Evolutionary conservation across 306 rosid species (phyloP).

Genomic region (Chamaecrista fasciculata): DNA sequence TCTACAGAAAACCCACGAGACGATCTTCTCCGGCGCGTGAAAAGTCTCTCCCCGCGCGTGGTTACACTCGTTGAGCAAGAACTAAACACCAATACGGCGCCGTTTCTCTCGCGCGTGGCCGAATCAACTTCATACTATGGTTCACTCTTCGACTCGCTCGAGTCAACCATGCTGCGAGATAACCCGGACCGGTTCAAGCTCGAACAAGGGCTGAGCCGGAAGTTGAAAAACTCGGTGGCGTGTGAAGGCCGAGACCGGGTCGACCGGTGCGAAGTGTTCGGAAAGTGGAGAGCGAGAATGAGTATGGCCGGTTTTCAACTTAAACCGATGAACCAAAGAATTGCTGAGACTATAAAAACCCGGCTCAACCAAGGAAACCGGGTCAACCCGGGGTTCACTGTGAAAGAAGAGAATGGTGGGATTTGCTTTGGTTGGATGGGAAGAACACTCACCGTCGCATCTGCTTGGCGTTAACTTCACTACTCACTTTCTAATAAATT

Average conservation of each 20-base stretch:
- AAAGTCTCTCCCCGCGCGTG: slow-evolving; percentile 56
- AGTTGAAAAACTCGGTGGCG: slow-evolving; percentile 57
- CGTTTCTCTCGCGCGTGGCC: slow-evolving; percentile 65
- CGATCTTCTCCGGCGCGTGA: slow-evolving; percentile 81
- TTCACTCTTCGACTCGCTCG: slow-evolving; percentile 60
- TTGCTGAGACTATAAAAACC: slow-evolving; percentile 50
- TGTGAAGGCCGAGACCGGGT: slow-evolving; percentile 91
- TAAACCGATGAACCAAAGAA: slow-evolving; percentile 53
- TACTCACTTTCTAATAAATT: slow-evolving; percentile 24
- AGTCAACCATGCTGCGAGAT: slow-evolving; percentile 24
- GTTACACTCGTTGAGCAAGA: slow-evolving; percentile 79
- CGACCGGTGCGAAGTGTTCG: slow-evolving; percentile 86
- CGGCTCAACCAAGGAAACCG: slow-evolving; percentile 35
- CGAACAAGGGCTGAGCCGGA: slow-evolving; percentile 70
- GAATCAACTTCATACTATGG: slow-evolving; percentile 60
- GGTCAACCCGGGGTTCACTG: slow-evolving; percentile 54
- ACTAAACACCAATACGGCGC: slow-evolving; percentile 83
- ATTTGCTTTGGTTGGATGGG: slow-evolving; percentile 86
- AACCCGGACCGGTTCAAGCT: slow-evolving; percentile 46
- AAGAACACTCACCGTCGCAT: slow-evolving; percentile 80
- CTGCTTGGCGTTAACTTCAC: slow-evolving; percentile 90
- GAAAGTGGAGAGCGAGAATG: slow-evolving; percentile 95
- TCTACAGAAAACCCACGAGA: slow-evolving; percentile 86
- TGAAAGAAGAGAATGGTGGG: slow-evolving; percentile 78
- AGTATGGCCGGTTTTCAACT: slow-evolving; percentile 86